Evolutionary conservation across 1,139 yeast species (phyloP).

Genomic region (Hansenula sp.): DNA sequence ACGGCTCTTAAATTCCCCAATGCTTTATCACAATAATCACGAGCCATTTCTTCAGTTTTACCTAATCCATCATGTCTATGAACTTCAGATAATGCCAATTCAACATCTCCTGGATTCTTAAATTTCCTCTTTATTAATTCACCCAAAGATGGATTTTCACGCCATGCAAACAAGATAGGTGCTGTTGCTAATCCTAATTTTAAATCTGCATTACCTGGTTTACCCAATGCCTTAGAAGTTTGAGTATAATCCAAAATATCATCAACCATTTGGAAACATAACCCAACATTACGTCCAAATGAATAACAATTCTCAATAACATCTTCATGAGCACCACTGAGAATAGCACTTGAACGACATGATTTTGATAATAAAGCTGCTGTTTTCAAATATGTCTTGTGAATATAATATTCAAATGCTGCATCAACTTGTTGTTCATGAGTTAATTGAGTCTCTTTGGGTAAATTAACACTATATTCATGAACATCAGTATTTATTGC

Average conservation of each 20-base stretch:
- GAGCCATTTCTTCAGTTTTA: constrained; percentile 74
- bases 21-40: constrained; percentile 72
- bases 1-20: constrained; percentile 56
- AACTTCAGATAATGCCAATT: constrained; percentile 71
- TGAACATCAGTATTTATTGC: constrained; percentile 56
- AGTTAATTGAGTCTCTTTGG: constrained; percentile 34
- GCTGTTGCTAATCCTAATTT: constrained; percentile 95
- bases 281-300: constrained; percentile 89
- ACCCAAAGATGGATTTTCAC: constrained; percentile 78
- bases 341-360: constrained; percentile 88
- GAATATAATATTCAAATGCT: constrained; percentile 90
- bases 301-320: constrained; percentile 82
- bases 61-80: constrained; percentile 67
- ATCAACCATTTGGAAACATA: constrained; percentile 94
- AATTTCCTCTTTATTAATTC: constrained; percentile 81
- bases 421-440: constrained; percentile 74
- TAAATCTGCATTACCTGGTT: constrained; percentile 94
- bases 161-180: constrained; percentile 95
- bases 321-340: constrained; percentile 75
- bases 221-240: constrained; percentile 77
- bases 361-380: constrained; percentile 95
- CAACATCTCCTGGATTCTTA: constrained; percentile 76
- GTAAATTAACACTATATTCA: constrained; percentile 47
- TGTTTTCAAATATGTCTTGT: constrained; percentile 91
- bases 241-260: constrained; percentile 94